phyloP scores from a whole-genome alignment of 1,284 basidiomycete genomes.

The Pseudozyma hubeiensis region DNA sequence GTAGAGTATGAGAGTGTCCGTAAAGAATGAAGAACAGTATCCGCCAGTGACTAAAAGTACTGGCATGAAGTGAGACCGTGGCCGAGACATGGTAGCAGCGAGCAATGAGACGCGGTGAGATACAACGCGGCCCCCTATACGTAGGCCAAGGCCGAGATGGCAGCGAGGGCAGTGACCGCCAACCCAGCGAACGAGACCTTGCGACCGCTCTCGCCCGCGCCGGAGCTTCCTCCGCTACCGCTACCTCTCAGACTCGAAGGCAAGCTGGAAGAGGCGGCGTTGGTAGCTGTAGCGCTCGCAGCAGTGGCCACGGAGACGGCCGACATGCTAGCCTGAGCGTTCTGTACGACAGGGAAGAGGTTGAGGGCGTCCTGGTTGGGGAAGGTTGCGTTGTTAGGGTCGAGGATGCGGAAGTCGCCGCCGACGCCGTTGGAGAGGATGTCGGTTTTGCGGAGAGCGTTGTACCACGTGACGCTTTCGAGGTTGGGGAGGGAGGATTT shows the following conservation, averaged over 20 bases:
- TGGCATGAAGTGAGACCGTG: background rate
- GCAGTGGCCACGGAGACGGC: constrained; percentile 17
- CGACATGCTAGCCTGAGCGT: constrained; percentile 7
- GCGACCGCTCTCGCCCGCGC: background rate
- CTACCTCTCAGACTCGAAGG: constrained; percentile 12
- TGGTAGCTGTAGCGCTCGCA: constrained; percentile 16
- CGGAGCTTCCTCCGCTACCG: background rate
- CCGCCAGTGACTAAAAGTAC: background rate
- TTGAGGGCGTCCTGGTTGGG: constrained; percentile 22
- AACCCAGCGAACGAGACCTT: constrained; percentile 10
- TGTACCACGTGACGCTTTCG: constrained; percentile 68
- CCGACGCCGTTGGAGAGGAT: constrained; percentile 41
- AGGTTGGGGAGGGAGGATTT: constrained; percentile 61
- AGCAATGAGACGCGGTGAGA: too few relatives aligned
- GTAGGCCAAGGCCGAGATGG: constrained; percentile 20
- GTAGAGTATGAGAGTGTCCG: background rate
- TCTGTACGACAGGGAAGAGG: constrained; percentile 21
- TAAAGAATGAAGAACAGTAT: background rate
- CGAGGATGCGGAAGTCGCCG: constrained; percentile 43
- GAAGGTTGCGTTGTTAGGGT: constrained; percentile 39
- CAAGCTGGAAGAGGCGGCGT: constrained; percentile 13
- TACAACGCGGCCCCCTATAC: constrained; percentile 1
- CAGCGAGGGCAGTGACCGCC: constrained; percentile 23
- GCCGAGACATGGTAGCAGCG: too few relatives aligned
- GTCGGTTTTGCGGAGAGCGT: constrained; percentile 53